phyloP scores from a whole-genome alignment of 352 stramenopile genomes.

The Pythium periplocum region DNA sequence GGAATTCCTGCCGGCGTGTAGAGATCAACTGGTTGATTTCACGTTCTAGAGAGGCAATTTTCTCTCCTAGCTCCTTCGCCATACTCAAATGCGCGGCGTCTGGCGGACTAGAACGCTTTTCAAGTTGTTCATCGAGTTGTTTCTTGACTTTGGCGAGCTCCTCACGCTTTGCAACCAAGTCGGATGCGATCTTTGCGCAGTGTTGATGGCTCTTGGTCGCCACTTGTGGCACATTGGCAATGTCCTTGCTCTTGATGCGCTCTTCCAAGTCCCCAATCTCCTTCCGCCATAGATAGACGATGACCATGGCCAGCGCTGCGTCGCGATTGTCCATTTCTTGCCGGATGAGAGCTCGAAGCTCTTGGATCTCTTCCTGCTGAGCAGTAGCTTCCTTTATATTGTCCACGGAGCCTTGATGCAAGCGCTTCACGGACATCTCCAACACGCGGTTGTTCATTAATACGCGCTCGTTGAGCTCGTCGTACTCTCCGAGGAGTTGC shows the following conservation, averaged over 20 bases:
- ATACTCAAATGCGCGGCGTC: neutral
- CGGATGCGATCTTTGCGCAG: slow-evolving; percentile 1
- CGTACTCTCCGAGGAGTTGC: slow-evolving; percentile 4
- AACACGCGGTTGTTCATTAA: slow-evolving; percentile 28
- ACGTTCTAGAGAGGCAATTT: neutral
- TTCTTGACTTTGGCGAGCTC: neutral
- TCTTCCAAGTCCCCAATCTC: neutral
- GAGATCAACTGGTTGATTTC: neutral
- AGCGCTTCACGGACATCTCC: slow-evolving; percentile 24
- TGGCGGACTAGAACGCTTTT: neutral
- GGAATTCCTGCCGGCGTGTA: neutral
- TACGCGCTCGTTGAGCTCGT: slow-evolving; percentile 4
- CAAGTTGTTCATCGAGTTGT: slow-evolving; percentile 1
- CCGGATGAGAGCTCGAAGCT: slow-evolving; percentile 28
- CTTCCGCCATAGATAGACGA: slow-evolving; percentile 22
- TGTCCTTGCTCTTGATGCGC: neutral
- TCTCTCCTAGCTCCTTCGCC: neutral
- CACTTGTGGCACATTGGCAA: slow-evolving; percentile 4
- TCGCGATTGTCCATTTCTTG: slow-evolving; percentile 28
- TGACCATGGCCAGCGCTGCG: slow-evolving; percentile 34
- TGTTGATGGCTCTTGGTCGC: slow-evolving; percentile 4
- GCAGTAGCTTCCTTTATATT: slow-evolving; percentile 17
- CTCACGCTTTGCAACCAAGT: neutral
- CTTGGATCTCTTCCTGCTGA: slow-evolving; percentile 32
- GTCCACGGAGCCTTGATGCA: slow-evolving; percentile 18